Percentiles rank a stretch among this genome's conserved stretches.
Evolutionary conservation across 1,284 basidiomycete genomes (phyloP).

Genomic region (Testicularia cyperi): DNA sequence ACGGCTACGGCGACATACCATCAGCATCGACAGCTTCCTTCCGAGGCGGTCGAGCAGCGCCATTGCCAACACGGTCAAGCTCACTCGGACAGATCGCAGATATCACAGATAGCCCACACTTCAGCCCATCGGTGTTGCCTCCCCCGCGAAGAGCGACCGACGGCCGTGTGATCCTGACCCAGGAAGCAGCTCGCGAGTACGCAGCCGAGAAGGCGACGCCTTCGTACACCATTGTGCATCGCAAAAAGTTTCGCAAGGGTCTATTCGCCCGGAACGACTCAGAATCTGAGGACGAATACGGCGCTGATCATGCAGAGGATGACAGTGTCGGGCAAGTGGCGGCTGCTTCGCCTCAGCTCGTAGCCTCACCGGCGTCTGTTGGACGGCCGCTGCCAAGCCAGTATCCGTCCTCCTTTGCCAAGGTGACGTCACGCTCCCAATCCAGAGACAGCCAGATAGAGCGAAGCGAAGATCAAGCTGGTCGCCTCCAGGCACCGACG

Average conservation of each 20-base stretch:
- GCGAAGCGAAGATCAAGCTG: too few relatives aligned
- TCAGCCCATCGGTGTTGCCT: not conserved
- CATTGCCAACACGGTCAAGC: slow-evolving; percentile 20
- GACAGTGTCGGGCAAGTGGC: not conserved
- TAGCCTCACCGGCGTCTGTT: not conserved
- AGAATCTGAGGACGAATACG: slow-evolving; percentile 50
- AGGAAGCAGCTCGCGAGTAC: slow-evolving; percentile 13
- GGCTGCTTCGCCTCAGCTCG: not conserved
- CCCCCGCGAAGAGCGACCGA: slow-evolving; percentile 13
- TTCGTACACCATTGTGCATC: slow-evolving; percentile 6
- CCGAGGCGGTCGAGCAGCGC: slow-evolving; percentile 23
- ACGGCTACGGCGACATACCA: slow-evolving; percentile 1
- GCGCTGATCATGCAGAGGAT: slow-evolving; percentile 17
- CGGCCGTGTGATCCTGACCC: slow-evolving; percentile 18
- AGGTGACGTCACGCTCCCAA: slow-evolving; percentile 7
- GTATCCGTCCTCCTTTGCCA: slow-evolving; percentile 30
- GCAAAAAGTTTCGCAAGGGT: slow-evolving; percentile 14
- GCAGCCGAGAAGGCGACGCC: slow-evolving; percentile 5
- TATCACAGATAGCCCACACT: not conserved
- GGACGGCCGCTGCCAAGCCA: not conserved
- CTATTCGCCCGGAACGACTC: slow-evolving; percentile 16
- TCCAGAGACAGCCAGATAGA: too few relatives aligned
- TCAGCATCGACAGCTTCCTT: slow-evolving; percentile 4
- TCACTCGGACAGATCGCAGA: slow-evolving; percentile 15
- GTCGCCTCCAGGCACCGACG: too few relatives aligned